Base-by-base conservation (phyloP, 257 asterid genomes). In the Jacaranda mimosifolia region DNA sequence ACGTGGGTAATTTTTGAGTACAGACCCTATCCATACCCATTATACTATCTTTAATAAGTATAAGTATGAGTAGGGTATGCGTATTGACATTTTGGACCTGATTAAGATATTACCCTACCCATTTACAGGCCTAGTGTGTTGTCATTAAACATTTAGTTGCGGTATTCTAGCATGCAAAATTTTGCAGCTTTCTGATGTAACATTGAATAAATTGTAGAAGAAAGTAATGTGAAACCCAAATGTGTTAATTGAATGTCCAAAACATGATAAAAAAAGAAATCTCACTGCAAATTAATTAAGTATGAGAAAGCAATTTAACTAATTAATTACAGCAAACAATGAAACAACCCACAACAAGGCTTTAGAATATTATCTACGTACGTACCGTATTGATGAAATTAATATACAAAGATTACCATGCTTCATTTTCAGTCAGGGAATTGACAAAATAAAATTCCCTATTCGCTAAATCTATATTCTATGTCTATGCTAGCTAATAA, bases 361-460 rank as follows among this genome's bases (percentile, higher is more conserved):
- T 26, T 18, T 39, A 40, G 18, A 67, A 62, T 32, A 42, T 40
- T n/a, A n/a, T n/a, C n/a, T n/a, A n/a, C n/a, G n/a, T n/a, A n/a
- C n/a, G 36, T 64, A 40, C 32, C 49, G n/a, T n/a, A n/a, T n/a
- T n/a, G n/a, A n/a, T 65, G 10, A 26, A n/a, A n/a, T n/a, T n/a
- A 59, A 40, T 35, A 51, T 32, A 18, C 76, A 51, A 72, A 68
- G 40, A 51, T 83, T 65, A 51, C 36, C 48, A 12, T 55, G 35
- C 48, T 39, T 57, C 51, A 65, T 66, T 63, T 57, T 70, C n/a
- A n/a, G n/a, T 57, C 53, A 60, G 51, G 42, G 48, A 83, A 57
- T 32, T 45, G 21, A 36, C 35, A 73, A 72, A 43, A 26, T 21
- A 66, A 64, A 83, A 51, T 48, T 9, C 52, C 70, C 79, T n/a